Evolutionary conservation across 441 rosid species (phyloP).

Genomic region (Macaranga tanarius): DNA sequence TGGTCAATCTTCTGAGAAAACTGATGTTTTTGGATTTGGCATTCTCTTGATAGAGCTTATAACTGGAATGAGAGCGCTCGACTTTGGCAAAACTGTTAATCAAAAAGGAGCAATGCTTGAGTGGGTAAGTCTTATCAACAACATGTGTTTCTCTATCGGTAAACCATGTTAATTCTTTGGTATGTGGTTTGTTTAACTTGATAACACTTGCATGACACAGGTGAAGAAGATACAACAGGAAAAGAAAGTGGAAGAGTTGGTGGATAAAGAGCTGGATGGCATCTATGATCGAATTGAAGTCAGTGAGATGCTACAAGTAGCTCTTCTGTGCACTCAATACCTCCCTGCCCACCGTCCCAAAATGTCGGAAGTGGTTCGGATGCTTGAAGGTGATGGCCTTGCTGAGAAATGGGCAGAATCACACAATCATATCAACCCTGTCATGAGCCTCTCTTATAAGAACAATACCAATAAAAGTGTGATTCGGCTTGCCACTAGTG

Average conservation of each 20-base stretch:
- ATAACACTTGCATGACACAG: conserved; percentile 28
- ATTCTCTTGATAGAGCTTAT: conserved; percentile 86
- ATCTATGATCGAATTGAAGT: conserved; percentile 67
- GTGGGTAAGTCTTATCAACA: conserved; percentile 52
- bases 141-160: not conserved
- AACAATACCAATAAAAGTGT: conserved; percentile 25
- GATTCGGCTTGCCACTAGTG: conserved; percentile 20
- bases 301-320: conserved; percentile 85
- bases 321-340: conserved; percentile 77
- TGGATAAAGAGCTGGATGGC: conserved; percentile 68
- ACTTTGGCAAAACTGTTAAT: conserved; percentile 72
- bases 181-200: not conserved
- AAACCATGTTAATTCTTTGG: not conserved
- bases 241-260: conserved; percentile 67
- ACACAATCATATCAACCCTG: conserved; percentile 48
- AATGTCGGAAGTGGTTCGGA: conserved; percentile 82
- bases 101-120: conserved; percentile 92
- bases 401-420: conserved; percentile 90
- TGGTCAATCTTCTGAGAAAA: conserved; percentile 89
- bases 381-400: conserved; percentile 93
- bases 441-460: conserved; percentile 37
- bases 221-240: conserved; percentile 76
- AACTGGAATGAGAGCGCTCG: conserved; percentile 87
- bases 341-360: conserved; percentile 80
- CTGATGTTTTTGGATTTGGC: conserved; percentile 91